Conservation (phyloP, 495 filamentous ascomycete species). For the Xylaria longipes region DNA sequence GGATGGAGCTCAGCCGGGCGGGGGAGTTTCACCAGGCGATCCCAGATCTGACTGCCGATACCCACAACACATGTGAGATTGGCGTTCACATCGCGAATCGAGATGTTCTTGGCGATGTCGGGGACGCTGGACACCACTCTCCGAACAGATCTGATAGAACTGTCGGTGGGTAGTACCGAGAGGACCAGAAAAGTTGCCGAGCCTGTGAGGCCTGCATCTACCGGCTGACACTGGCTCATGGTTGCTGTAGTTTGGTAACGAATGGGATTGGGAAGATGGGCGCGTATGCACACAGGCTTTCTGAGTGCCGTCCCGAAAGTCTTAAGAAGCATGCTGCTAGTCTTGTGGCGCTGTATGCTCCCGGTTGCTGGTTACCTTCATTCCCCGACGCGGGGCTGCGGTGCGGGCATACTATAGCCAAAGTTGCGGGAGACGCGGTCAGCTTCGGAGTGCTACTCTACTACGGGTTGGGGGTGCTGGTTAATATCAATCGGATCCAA, state of each 20-base stretch:
- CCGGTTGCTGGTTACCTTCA: neutral
- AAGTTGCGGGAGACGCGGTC: conserved; percentile 4
- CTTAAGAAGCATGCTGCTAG: conserved; percentile 17
- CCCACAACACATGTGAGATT: conserved; percentile 61
- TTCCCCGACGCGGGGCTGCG: neutral
- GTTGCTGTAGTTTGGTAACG: conserved; percentile 17
- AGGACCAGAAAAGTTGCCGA: conserved; percentile 61
- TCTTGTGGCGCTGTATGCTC: neutral
- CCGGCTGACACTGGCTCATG: conserved; percentile 42
- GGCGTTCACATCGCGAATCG: conserved; percentile 57
- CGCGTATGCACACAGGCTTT: neutral
- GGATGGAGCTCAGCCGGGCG: conserved; percentile 60
- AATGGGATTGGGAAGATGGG: neutral
- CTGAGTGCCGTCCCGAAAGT: neutral
- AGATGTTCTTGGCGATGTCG: conserved; percentile 60
- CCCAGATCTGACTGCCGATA: conserved; percentile 60
- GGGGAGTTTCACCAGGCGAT: conserved; percentile 50
- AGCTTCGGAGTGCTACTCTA: conserved; percentile 16
- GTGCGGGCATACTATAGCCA: neutral
- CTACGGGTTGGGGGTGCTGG: neutral
- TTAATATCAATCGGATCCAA: neutral
- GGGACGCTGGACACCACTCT: conserved; percentile 53
- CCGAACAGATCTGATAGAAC: conserved; percentile 47
- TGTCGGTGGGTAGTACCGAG: conserved; percentile 37
- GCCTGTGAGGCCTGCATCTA: conserved; percentile 55